These are phyloP conservation scores for Colletotrichum sp. DNA, from an alignment of 2,329 filamentous ascomycete genomes.

Conservation along the genomic window DNA sequence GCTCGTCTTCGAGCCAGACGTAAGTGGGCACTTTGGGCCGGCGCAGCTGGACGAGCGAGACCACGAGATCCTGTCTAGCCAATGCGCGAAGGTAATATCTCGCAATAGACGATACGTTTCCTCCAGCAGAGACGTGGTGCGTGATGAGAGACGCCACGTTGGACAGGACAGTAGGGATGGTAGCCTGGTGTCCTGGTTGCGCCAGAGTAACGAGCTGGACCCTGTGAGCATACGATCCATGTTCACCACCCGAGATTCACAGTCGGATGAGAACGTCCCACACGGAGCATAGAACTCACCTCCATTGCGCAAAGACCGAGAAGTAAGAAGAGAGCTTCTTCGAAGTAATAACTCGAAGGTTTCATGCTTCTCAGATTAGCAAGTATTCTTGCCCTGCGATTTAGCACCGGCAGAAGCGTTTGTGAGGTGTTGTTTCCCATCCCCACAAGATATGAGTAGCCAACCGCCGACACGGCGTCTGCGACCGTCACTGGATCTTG, in stretches of 20 bases:
- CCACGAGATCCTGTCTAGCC: slow-evolving; percentile 34
- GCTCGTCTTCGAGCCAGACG: slow-evolving; percentile 30
- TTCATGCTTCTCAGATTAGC: slow-evolving; percentile 28
- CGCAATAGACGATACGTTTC: slow-evolving; percentile 28
- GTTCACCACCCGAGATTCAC: not conserved
- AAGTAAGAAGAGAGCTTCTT: slow-evolving; percentile 30
- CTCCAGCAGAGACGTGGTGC: slow-evolving; percentile 25
- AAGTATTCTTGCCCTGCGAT: slow-evolving; percentile 31
- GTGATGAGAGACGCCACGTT: slow-evolving; percentile 29
- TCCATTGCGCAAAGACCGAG: slow-evolving; percentile 33
- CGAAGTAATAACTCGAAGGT: slow-evolving; percentile 24
- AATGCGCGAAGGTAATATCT: slow-evolving; percentile 35
- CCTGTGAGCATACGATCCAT: slow-evolving; percentile 4
- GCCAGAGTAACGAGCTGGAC: slow-evolving; percentile 18
- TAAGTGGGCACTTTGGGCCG: slow-evolving; percentile 26
- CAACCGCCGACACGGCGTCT: slow-evolving; percentile 32
- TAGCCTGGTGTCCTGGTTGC: slow-evolving; percentile 19
- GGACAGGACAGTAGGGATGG: slow-evolving; percentile 26
- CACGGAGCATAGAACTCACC: slow-evolving; percentile 20
- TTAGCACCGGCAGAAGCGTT: slow-evolving; percentile 26
- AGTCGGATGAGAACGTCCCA: slow-evolving; percentile 5
- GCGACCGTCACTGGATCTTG: slow-evolving; percentile 29
- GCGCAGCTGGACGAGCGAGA: slow-evolving; percentile 28
- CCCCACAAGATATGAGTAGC: slow-evolving; percentile 29
- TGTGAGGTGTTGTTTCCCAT: not conserved